Percentiles rank a stretch among this genome's conserved stretches.
Conservation (phyloP, 2,329 filamentous ascomycete genomes). For the Corniculantispora saksenae region DNA sequence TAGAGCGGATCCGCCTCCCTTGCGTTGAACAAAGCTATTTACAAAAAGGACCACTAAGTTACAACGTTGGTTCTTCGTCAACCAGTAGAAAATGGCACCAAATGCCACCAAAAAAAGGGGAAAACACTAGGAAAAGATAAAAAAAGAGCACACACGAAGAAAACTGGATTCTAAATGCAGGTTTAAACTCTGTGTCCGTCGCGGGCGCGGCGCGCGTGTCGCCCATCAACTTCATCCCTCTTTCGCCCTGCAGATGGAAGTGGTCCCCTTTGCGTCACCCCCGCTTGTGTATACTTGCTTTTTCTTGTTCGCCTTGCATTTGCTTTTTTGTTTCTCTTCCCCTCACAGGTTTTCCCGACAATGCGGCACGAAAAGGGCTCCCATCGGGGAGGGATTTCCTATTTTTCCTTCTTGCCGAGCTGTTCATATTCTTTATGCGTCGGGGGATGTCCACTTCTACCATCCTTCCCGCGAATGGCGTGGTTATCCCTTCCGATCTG, state of each 20-base stretch:
- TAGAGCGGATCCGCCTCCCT: background rate
- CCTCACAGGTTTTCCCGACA: conserved; percentile 1
- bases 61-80: background rate
- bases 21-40: background rate
- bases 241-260: conserved; percentile 13
- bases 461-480: background rate
- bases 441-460: background rate
- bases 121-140: background rate
- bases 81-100: background rate
- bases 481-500: conserved; percentile 3
- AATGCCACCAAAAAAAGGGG: background rate
- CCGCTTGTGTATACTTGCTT: conserved; percentile 2
- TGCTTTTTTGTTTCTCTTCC: background rate
- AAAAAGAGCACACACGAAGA: background rate
- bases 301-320: conserved; percentile 7
- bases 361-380: conserved; percentile 9
- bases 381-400: too few species aligned
- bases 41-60: background rate
- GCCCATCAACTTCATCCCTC: background rate
- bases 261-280: background rate
- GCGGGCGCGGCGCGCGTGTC: background rate
- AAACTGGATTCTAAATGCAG: too few species aligned
- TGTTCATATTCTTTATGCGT: background rate
- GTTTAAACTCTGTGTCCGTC: background rate
- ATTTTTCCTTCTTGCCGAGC: too few species aligned